A percentile compares a stretch with the other conserved stretches of the same genome.
Conservation (phyloP, 139 green algal genomes). For the Choricystis sp. region DNA sequence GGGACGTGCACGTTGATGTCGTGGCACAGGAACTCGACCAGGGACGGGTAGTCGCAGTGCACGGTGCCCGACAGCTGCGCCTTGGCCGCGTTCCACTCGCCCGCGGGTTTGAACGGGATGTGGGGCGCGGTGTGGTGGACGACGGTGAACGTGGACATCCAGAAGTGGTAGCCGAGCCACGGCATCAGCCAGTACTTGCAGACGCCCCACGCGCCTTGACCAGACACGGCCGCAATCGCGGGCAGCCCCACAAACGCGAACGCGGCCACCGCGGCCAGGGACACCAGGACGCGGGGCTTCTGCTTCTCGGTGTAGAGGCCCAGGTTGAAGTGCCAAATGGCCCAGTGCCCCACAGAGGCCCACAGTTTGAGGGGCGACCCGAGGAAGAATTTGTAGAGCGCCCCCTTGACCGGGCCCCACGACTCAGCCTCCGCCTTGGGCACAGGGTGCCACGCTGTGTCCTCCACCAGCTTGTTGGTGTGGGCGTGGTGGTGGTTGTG, state of each 20-base stretch:
- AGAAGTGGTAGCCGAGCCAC: conserved; percentile 98
- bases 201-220: conserved; percentile 31
- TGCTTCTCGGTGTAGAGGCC: conserved; percentile 70
- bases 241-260: conserved; percentile 55
- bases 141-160: conserved; percentile 95
- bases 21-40: conserved; percentile 87
- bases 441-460: conserved; percentile 89
- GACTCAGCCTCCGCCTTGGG: conserved; percentile 30
- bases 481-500: conserved; percentile 96
- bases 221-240: conserved; percentile 49
- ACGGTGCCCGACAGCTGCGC: conserved; percentile 83
- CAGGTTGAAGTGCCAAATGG: conserved; percentile 82
- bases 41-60: conserved; percentile 82
- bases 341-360: conserved; percentile 76
- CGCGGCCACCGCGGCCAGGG: conserved; percentile 40
- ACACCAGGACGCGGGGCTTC: conserved; percentile 53
- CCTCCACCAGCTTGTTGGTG: conserved; percentile 96
- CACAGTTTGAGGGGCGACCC: conserved; percentile 78
- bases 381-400: conserved; percentile 60
- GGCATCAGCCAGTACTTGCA: conserved; percentile 96
- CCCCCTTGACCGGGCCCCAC: conserved; percentile 12
- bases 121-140: conserved; percentile 95
- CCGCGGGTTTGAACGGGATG: conserved; percentile 88
- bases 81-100: conserved; percentile 81
- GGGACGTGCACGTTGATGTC: conserved; percentile 96